Conservation (phyloP, 257 asterid genomes). For the Nicotiana otophora region DNA sequence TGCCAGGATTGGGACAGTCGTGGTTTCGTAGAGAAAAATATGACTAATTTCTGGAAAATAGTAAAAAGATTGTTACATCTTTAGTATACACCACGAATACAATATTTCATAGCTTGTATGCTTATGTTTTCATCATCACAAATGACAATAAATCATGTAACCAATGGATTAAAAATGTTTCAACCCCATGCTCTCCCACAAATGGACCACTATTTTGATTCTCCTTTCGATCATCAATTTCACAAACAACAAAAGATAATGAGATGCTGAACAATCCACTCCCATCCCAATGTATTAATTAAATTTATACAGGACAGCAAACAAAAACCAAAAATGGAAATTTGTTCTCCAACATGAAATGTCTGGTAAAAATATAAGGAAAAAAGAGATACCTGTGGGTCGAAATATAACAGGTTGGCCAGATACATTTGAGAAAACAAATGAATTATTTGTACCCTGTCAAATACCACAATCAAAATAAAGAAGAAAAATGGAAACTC, state of each 20-base stretch:
- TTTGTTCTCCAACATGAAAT: not conserved
- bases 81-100: not conserved
- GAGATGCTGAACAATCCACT: not conserved
- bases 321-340: not conserved
- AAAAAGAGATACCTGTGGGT: constrained; percentile 57
- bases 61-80: not conserved
- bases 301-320: not conserved
- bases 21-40: not conserved
- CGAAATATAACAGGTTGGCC: constrained; percentile 69
- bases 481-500: not conserved
- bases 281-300: not conserved
- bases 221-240: not conserved
- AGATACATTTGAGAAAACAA: constrained; percentile 70
- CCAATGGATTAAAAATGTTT: not conserved
- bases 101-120: not conserved
- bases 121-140: not conserved
- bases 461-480: constrained; percentile 15
- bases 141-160: not conserved
- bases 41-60: not conserved
- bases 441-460: constrained; percentile 71
- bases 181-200: not conserved
- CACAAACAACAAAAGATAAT: not conserved
- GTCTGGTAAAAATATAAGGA: constrained; percentile 8
- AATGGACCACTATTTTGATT: not conserved
- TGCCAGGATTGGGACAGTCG: not conserved